A percentile compares a stretch with the other conserved stretches of the same genome.
Evolutionary conservation across 768 basidiomycete genomes (phyloP).

Genomic region (Suillus spraguei): DNA sequence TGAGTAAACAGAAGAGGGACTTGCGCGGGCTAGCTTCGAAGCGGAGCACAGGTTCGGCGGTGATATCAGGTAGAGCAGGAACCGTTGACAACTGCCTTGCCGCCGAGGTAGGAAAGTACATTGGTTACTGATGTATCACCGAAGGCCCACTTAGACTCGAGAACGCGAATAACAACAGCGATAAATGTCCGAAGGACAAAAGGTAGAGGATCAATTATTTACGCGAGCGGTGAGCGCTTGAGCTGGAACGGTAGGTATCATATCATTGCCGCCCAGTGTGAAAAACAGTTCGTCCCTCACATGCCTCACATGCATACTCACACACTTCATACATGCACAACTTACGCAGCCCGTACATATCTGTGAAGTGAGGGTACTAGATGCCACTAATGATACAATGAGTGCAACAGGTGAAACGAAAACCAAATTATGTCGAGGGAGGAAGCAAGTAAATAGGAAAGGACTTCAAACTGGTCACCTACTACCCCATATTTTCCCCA

Average conservation of each 20-base stretch:
- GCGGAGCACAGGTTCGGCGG: constrained; percentile 58
- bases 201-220: not conserved
- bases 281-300: not conserved
- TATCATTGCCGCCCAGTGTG: constrained; percentile 15
- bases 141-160: not conserved
- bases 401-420: constrained; percentile 15
- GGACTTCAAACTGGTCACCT: constrained; percentile 21
- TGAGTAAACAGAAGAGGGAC: constrained; percentile 77
- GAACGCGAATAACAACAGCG: not conserved
- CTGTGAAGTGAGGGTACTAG: constrained; percentile 26
- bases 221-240: not conserved
- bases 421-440: constrained; percentile 15
- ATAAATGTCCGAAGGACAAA: not conserved
- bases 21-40: constrained; percentile 70
- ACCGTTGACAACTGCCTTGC: constrained; percentile 71
- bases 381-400: constrained; percentile 36
- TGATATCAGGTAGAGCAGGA: constrained; percentile 67
- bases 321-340: not conserved
- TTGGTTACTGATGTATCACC: constrained; percentile 26
- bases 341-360: constrained; percentile 4
- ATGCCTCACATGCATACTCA: not conserved
- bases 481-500: constrained; percentile 28
- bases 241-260: not conserved
- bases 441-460: constrained; percentile 21
- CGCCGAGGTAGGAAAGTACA: constrained; percentile 88